A percentile compares a stretch with the other conserved stretches of the same genome.
These are phyloP conservation scores for Penicillium verhagenii DNA, from an alignment of 495 filamentous ascomycete species.

Conservation along the genomic window DNA sequence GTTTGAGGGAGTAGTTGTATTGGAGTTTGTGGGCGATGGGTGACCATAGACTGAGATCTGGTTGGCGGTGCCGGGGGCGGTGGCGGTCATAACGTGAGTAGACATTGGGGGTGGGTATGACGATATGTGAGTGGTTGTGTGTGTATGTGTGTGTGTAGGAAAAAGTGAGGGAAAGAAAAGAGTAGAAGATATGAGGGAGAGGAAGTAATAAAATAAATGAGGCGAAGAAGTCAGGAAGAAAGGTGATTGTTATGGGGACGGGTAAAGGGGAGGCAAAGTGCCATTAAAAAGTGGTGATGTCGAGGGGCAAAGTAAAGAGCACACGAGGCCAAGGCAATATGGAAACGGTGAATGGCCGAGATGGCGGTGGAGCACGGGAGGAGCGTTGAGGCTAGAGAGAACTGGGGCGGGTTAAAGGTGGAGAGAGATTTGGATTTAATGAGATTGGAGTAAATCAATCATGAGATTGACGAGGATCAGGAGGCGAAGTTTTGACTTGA, in stretches of 20 bases:
- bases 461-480: neutral
- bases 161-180: neutral
- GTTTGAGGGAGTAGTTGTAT: constrained; percentile 50
- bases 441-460: neutral
- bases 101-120: constrained; percentile 26
- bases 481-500: too few species aligned
- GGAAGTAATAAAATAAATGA: neutral
- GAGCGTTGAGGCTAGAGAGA: constrained; percentile 16
- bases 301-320: constrained; percentile 12
- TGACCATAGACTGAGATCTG: constrained; percentile 48
- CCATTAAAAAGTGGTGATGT: constrained; percentile 13
- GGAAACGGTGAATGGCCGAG: constrained; percentile 23
- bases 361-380: constrained; percentile 12
- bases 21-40: constrained; percentile 46
- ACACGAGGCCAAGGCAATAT: constrained; percentile 6
- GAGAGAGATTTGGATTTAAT: neutral
- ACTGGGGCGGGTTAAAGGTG: neutral
- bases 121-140: neutral
- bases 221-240: neutral
- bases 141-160: neutral
- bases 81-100: constrained; percentile 38
- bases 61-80: constrained; percentile 26
- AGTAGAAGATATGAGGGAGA: neutral
- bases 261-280: constrained; percentile 1
- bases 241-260: neutral